These are phyloP conservation scores for Boletales sp. DNA, from an alignment of 768 basidiomycete genomes.

Conservation along the genomic window DNA sequence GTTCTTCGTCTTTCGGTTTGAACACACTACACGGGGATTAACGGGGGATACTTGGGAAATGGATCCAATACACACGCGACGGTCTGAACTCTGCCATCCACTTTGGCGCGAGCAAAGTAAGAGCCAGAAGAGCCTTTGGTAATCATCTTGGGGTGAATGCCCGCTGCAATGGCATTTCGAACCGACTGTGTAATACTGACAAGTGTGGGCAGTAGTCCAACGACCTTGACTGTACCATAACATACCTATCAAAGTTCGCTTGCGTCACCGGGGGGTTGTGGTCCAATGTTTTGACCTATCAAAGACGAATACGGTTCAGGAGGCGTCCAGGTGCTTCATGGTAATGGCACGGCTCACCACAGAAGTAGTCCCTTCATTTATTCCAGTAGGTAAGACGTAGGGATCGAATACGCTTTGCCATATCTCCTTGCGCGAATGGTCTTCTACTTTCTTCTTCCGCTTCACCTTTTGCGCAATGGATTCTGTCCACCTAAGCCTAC, in stretches of 20 bases:
- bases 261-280: constrained; percentile 75
- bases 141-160: constrained; percentile 89
- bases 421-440: constrained; percentile 66
- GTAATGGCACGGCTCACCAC: constrained; percentile 13
- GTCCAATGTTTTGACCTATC: constrained; percentile 74
- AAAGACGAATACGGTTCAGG: constrained; percentile 3
- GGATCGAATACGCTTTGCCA: constrained; percentile 82
- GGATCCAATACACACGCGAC: constrained; percentile 57
- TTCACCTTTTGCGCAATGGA: constrained; percentile 84
- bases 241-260: constrained; percentile 67
- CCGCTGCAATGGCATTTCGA: constrained; percentile 64
- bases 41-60: neutral
- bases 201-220: constrained; percentile 8
- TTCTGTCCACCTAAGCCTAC: constrained; percentile 66
- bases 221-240: constrained; percentile 5
- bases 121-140: constrained; percentile 85
- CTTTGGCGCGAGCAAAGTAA: constrained; percentile 85
- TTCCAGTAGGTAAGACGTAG: constrained; percentile 35
- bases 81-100: constrained; percentile 72
- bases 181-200: constrained; percentile 60
- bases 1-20: constrained; percentile 90
- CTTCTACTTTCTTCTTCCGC: constrained; percentile 68
- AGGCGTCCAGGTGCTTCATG: neutral
- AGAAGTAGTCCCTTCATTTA: constrained; percentile 21
- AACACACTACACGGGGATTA: constrained; percentile 57